Conservation (phyloP, 306 rosid genomes). For the Prunus padus region DNA sequence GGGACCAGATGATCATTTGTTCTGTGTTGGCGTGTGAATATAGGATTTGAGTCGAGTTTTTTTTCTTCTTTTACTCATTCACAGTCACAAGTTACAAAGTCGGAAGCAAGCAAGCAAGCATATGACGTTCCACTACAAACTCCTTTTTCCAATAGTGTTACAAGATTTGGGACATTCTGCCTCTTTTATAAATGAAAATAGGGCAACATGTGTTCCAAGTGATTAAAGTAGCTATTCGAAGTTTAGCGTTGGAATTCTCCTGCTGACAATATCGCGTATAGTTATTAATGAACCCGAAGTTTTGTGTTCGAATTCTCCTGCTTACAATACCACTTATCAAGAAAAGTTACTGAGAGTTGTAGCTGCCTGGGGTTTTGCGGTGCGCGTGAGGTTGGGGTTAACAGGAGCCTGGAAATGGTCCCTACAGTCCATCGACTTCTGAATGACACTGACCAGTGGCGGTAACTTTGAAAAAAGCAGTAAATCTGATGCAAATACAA, state of each 20-base stretch:
- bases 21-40: not conserved
- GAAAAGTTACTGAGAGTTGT: no score
- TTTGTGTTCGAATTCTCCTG: no score
- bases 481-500: not conserved
- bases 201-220: no score
- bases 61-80: not conserved
- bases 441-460: not conserved
- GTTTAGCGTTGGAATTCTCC: no score
- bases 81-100: not conserved
- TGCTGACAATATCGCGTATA: no score
- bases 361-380: not conserved
- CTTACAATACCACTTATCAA: no score
- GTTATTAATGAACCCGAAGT: no score
- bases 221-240: no score
- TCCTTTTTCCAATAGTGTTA: not conserved
- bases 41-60: not conserved
- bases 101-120: not conserved
- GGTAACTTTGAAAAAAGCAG: constrained; percentile 24
- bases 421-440: not conserved
- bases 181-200: no score
- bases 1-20: not conserved
- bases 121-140: not conserved
- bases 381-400: not conserved
- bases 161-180: not conserved
- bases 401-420: not conserved